A percentile compares a stretch with the other conserved stretches of the same genome.
Conservation (phyloP, 2,329 filamentous ascomycete species). For the Truncatella angustata region DNA sequence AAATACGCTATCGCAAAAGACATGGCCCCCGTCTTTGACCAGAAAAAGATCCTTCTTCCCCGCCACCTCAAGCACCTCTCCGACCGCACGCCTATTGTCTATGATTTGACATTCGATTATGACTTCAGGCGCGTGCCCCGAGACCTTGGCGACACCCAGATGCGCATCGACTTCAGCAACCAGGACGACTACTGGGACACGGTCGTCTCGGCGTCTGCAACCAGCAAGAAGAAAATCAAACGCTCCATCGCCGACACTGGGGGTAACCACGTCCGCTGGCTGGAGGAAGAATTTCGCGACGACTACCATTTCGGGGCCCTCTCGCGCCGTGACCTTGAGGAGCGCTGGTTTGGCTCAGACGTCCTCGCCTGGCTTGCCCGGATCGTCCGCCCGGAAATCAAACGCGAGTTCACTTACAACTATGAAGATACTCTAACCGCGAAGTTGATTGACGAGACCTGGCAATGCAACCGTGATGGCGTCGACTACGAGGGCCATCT, state of each 20-base stretch:
- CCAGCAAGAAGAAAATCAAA: constrained; percentile 21
- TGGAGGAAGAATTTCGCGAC: constrained; percentile 36
- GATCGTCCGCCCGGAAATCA: constrained; percentile 22
- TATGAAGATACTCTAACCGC: constrained; percentile 21
- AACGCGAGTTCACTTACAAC: constrained; percentile 22
- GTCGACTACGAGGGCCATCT: constrained; percentile 16
- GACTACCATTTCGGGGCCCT: constrained; percentile 28
- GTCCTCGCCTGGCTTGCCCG: constrained; percentile 28
- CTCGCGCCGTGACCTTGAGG: constrained; percentile 26
- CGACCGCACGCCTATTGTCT: constrained; percentile 20
- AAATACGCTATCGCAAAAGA: constrained; percentile 36
- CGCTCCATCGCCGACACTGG: constrained; percentile 26
- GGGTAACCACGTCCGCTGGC: constrained; percentile 32
- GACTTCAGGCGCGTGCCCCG: constrained; percentile 32
- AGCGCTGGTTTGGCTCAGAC: constrained; percentile 33
- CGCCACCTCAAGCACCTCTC: constrained; percentile 16
- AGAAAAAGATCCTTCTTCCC: constrained; percentile 19
- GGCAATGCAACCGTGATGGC: constrained; percentile 14
- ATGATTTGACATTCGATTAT: constrained; percentile 39
- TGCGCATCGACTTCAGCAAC: constrained; percentile 40
- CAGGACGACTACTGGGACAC: constrained; percentile 34
- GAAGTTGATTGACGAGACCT: constrained; percentile 22
- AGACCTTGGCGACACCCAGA: constrained; percentile 27
- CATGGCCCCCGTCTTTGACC: constrained; percentile 19
- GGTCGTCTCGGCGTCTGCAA: constrained; percentile 24